Percentiles rank a stretch among this genome's conserved stretches.
These are phyloP conservation scores for Colletotrichum endophyticum DNA, from an alignment of 2,329 filamentous ascomycete genomes.

Conservation along the genomic window DNA sequence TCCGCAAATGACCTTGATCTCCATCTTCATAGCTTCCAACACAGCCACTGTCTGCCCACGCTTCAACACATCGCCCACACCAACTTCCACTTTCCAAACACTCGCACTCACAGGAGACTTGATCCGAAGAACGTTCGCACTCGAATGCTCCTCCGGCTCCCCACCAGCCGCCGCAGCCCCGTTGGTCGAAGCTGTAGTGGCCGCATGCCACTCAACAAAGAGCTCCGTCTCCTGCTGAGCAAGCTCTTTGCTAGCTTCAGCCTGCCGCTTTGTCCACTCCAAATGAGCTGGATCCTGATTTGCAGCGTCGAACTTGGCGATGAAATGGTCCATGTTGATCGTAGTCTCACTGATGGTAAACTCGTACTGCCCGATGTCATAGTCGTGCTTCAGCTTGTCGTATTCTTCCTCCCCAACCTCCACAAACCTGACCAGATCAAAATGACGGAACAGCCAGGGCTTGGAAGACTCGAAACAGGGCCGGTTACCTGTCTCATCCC, in stretches of 20 bases:
- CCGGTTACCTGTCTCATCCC: slow-evolving; percentile 36
- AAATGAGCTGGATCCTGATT: background rate
- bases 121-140: slow-evolving; percentile 26
- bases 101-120: slow-evolving; percentile 53
- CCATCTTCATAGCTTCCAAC: slow-evolving; percentile 64
- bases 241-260: background rate
- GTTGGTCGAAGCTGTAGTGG: background rate
- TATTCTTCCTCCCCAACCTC: slow-evolving; percentile 38
- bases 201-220: background rate
- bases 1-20: slow-evolving; percentile 36
- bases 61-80: slow-evolving; percentile 44
- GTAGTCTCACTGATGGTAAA: background rate
- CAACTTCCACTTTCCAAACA: slow-evolving; percentile 56
- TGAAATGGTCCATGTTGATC: slow-evolving; percentile 40
- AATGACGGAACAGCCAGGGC: slow-evolving; percentile 41
- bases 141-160: background rate
- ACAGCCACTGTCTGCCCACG: slow-evolving; percentile 48
- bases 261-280: background rate
- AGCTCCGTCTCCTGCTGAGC: background rate
- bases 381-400: slow-evolving; percentile 29
- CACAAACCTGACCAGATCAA: slow-evolving; percentile 38
- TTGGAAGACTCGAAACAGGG: slow-evolving; percentile 30
- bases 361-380: slow-evolving; percentile 32
- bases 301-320: slow-evolving; percentile 47
- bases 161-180: background rate